These are phyloP conservation scores for Xerophyta viscosa DNA, from an alignment of 106 monocot genomes.

Conservation along the genomic window DNA sequence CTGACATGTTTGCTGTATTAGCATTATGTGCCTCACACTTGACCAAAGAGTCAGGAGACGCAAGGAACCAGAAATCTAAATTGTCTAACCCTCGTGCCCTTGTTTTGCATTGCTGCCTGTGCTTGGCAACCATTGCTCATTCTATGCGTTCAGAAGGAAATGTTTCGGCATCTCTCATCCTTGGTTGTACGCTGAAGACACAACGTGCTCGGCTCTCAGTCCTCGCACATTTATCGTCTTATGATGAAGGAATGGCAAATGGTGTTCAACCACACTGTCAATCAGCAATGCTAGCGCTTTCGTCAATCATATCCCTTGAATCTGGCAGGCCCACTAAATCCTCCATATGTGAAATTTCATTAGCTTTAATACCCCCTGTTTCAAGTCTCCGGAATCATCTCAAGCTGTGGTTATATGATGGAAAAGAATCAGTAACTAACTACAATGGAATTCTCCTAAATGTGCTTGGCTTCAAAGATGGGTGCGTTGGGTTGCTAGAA, in stretches of 20 bases:
- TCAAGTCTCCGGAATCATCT: slow-evolving; percentile 55
- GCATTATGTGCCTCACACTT: slow-evolving; percentile 58
- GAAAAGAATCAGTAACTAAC: slow-evolving; percentile 21
- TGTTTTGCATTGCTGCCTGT: slow-evolving; percentile 70
- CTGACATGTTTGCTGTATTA: slow-evolving; percentile 70
- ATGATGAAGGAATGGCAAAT: slow-evolving; percentile 43
- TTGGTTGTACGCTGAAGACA: slow-evolving; percentile 67
- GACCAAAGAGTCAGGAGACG: slow-evolving; percentile 68
- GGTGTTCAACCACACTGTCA: slow-evolving; percentile 65
- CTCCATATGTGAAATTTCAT: slow-evolving; percentile 47
- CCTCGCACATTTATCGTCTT: slow-evolving; percentile 61
- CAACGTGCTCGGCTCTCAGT: slow-evolving; percentile 73
- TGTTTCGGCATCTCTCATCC: slow-evolving; percentile 43
- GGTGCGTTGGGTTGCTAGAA: slow-evolving; percentile 65
- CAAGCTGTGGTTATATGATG: slow-evolving; percentile 46
- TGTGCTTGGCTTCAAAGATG: slow-evolving; percentile 70
- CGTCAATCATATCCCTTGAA: slow-evolving; percentile 72
- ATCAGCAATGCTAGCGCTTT: slow-evolving; percentile 88
- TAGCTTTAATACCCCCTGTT: slow-evolving; percentile 73
- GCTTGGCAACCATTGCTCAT: slow-evolving; percentile 63
- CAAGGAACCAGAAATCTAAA: slow-evolving; percentile 51
- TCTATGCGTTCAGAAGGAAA: slow-evolving; percentile 41
- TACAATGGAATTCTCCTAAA: slow-evolving; percentile 27
- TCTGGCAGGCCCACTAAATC: slow-evolving; percentile 28
- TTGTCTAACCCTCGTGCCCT: slow-evolving; percentile 71